Base-by-base conservation (phyloP, 257 asterid genomes). In the Solanum lycopersicoides region DNA sequence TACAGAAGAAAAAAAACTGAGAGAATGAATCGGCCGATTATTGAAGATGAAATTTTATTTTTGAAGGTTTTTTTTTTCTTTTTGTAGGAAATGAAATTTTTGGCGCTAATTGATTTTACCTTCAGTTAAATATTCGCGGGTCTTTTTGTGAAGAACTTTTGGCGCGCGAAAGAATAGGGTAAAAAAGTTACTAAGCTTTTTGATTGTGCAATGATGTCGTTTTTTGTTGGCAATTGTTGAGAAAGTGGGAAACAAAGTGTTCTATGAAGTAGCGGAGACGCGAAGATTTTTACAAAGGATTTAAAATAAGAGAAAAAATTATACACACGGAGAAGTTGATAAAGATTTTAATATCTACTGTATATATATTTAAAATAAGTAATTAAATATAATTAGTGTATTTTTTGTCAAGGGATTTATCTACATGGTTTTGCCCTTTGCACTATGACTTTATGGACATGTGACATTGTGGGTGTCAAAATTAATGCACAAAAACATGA, bases 61-160 rank as follows among this genome's bases (percentile, higher is more conserved):
- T 35, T 0, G 9, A 11, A 30, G 18, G 28, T 12, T 11, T 3
- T 16, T 4, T 47, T 37, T 15, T 6, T 0, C 37, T 15, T 23
- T 84, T 65, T 74, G 76, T 68, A 75, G 79, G 37, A 23, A 44
- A 41, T 59, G 2, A 34, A 53, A 34, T 12, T 44, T 60, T 90
- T 89, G 93, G 93, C 93, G 93, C 88, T 84, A 89, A 80, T 39
- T 16, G 37, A 12, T 9, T 80, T 7, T 68, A 56, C 42, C 63
- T 4, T 79, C 41, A 5, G 86, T 25, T 42, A 47, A 56, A 12
- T 20, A 82, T 72, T 86, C 71, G 82, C 87, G 77, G 88, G 77
- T 60, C 12, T 75, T 72, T 21, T 50, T 30, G 41, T 32, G 63
- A 12, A 87, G 53, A 56, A 63, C 32, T 47, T 56, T 30, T 83